These are phyloP conservation scores for Nyssa sinensis DNA, from an alignment of 148 eudicot species.

Conservation along the genomic window DNA sequence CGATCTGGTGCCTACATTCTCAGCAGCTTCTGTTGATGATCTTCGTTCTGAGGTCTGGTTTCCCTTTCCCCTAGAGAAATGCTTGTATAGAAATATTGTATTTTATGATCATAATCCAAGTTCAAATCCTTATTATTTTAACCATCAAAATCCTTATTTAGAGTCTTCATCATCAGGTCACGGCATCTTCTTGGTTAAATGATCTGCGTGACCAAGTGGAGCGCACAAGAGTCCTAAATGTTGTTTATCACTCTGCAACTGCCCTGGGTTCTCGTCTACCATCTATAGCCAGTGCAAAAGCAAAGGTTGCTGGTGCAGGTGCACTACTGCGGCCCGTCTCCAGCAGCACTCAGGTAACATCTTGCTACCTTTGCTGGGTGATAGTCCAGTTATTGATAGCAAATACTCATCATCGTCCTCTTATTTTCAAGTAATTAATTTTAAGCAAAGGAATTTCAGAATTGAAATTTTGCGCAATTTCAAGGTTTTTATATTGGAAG, in stretches of 20 bases:
- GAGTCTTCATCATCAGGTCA: slow-evolving; percentile 49
- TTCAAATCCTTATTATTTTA: neutral
- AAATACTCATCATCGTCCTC: neutral
- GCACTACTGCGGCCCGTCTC: slow-evolving; percentile 85
- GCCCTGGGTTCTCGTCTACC: slow-evolving; percentile 93
- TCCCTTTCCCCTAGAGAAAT: too few species aligned
- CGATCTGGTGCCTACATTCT: too few species aligned
- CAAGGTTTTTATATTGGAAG: slow-evolving; percentile 1
- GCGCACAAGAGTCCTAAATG: slow-evolving; percentile 75
- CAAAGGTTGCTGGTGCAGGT: slow-evolving; percentile 90
- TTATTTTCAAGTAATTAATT: neutral
- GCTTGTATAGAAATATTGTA: too few species aligned
- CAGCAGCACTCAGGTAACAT: slow-evolving; percentile 77
- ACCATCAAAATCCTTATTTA: neutral
- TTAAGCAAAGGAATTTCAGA: neutral
- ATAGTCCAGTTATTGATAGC: neutral
- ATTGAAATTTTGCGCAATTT: neutral
- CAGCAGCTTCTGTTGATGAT: too few species aligned
- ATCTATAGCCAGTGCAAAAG: slow-evolving; percentile 83
- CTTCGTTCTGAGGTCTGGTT: too few species aligned
- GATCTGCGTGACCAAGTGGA: slow-evolving; percentile 97
- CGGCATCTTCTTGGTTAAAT: slow-evolving; percentile 92
- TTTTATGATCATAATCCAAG: neutral
- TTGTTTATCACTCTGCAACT: slow-evolving; percentile 89
- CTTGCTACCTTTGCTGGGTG: slow-evolving; percentile 8